A percentile compares a stretch with the other conserved stretches of the same genome.
Evolutionary conservation across 2,329 filamentous ascomycete species (phyloP).

Genomic region (Lojkania enalia): DNA sequence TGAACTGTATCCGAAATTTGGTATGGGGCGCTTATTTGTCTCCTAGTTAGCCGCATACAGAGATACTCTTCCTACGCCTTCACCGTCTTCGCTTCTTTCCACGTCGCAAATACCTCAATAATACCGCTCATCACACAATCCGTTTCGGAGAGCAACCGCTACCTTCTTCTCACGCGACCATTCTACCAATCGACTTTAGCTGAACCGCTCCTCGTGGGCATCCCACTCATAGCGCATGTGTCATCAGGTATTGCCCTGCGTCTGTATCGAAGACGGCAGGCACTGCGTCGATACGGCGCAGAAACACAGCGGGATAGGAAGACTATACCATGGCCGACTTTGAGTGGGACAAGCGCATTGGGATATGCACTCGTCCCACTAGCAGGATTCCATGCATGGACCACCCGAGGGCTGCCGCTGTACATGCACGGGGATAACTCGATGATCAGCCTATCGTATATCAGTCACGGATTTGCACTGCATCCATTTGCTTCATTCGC

Average conservation of each 20-base stretch:
- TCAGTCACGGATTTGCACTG: slow-evolving; percentile 80
- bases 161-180: slow-evolving; percentile 86
- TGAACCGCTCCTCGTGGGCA: slow-evolving; percentile 76
- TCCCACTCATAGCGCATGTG: slow-evolving; percentile 77
- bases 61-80: slow-evolving; percentile 79
- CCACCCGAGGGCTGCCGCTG: slow-evolving; percentile 77
- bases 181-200: slow-evolving; percentile 80
- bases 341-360: slow-evolving; percentile 70
- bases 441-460: slow-evolving; percentile 81
- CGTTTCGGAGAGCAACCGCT: slow-evolving; percentile 75
- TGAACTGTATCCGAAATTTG: no score
- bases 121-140: slow-evolving; percentile 40
- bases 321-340: slow-evolving; percentile 65
- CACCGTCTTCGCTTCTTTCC: slow-evolving; percentile 48
- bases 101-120: slow-evolving; percentile 53
- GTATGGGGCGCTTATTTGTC: no score
- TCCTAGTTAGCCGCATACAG: slow-evolving; percentile 72
- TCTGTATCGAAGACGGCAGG: slow-evolving; percentile 71
- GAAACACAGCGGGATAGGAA: slow-evolving; percentile 59
- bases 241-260: slow-evolving; percentile 76
- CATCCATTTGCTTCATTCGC: slow-evolving; percentile 68
- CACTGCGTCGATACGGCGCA: slow-evolving; percentile 74
- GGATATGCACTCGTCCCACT: slow-evolving; percentile 72
- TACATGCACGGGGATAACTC: slow-evolving; percentile 80
- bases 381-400: slow-evolving; percentile 69